Evolutionary conservation across 2,329 filamentous ascomycete genomes (phyloP).

Genomic region (Penicillium sp.): DNA sequence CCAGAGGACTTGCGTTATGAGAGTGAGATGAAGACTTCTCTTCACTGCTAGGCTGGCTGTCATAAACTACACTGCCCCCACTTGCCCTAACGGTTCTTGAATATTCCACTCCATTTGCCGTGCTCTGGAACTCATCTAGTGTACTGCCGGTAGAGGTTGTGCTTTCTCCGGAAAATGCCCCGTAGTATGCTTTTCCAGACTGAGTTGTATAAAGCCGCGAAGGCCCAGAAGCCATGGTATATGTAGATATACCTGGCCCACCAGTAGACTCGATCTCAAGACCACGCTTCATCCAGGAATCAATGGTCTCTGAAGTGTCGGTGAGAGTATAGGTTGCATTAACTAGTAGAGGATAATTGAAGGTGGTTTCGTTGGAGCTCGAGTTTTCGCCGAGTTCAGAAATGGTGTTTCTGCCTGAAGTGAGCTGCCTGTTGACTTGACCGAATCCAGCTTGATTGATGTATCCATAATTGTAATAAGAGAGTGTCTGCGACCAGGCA

Average conservation of each 20-base stretch:
- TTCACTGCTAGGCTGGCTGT: constrained; percentile 5
- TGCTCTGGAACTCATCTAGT: constrained; percentile 26
- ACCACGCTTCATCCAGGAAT: constrained; percentile 50
- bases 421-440: constrained; percentile 55
- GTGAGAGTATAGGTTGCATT: constrained; percentile 52
- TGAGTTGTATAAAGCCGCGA: constrained; percentile 28
- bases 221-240: constrained; percentile 51
- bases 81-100: constrained; percentile 23
- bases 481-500: constrained; percentile 61
- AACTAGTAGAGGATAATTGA: constrained; percentile 62
- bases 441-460: constrained; percentile 57
- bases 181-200: constrained; percentile 30
- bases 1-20: not conserved
- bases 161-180: constrained; percentile 14
- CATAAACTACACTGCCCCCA: constrained; percentile 27
- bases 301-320: constrained; percentile 51
- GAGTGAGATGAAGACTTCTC: not conserved
- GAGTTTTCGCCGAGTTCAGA: constrained; percentile 31
- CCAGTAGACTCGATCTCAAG: constrained; percentile 46
- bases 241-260: constrained; percentile 56
- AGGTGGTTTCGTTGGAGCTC: constrained; percentile 43
- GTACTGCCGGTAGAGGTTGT: constrained; percentile 33
- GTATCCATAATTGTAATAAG: constrained; percentile 56
- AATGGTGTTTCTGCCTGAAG: constrained; percentile 43
- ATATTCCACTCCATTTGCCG: constrained; percentile 21